Evolutionary conservation across 805 yeast species (phyloP).

Genomic region (Hagleromyces aurorensis): DNA sequence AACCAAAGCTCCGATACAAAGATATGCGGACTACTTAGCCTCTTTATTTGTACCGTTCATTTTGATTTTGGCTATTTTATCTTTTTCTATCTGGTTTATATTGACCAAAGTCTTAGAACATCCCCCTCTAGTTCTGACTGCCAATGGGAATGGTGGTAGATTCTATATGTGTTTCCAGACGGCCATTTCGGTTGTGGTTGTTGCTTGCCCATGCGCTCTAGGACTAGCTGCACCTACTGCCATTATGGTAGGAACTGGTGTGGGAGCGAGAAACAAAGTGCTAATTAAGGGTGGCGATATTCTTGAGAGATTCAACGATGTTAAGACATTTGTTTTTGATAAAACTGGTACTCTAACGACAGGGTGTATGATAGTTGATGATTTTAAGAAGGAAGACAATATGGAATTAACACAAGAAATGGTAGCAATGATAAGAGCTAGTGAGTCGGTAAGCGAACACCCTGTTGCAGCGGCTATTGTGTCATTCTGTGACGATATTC

Average conservation of each 20-base stretch:
- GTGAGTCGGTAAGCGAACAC: slow-evolving; percentile 75
- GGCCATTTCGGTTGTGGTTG: slow-evolving; percentile 87
- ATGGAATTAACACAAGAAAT: slow-evolving; percentile 5
- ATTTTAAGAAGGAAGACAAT: slow-evolving; percentile 28
- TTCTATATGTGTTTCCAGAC: slow-evolving; percentile 65
- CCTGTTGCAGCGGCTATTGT: slow-evolving; percentile 76
- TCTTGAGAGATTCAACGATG: slow-evolving; percentile 60
- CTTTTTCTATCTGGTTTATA: slow-evolving; percentile 57
- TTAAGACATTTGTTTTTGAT: slow-evolving; percentile 72
- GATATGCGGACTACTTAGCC: slow-evolving; percentile 79
- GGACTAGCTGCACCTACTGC: slow-evolving; percentile 99
- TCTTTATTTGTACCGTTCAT: slow-evolving; percentile 79
- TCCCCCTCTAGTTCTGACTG: slow-evolving; percentile 43
- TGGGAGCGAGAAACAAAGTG: slow-evolving; percentile 85
- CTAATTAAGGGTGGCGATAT: slow-evolving; percentile 90
- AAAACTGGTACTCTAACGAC: slow-evolving; percentile 93
- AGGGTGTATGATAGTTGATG: slow-evolving; percentile 58
- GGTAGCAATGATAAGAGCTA: slow-evolving; percentile 22
- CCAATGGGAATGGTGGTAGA: slow-evolving; percentile 39
- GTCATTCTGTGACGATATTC: slow-evolving; percentile 25
- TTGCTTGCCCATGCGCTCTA: slow-evolving; percentile 97
- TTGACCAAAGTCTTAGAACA: slow-evolving; percentile 30
- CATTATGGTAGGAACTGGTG: slow-evolving; percentile 97
- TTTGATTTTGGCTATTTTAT: slow-evolving; percentile 48
- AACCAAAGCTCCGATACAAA: slow-evolving; percentile 82